Base-by-base conservation (phyloP, 495 filamentous ascomycete species). In the Staphylotrichum tortipilum region DNA sequence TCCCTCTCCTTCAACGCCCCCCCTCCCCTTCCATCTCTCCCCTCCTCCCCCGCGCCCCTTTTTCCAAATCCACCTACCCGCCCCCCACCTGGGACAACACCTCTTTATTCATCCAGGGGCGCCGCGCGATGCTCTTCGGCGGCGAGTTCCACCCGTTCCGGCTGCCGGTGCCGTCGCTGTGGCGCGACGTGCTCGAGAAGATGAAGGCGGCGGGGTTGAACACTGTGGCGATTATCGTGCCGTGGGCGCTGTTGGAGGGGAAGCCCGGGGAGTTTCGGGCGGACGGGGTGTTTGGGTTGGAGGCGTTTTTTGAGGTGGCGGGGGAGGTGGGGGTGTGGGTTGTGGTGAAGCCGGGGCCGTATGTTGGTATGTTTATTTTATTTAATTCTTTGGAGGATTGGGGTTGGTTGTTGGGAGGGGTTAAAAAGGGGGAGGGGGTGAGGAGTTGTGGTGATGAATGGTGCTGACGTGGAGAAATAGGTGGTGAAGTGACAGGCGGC, bases 181-280 rank as follows among this genome's bases (percentile, higher is more conserved):
- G 78, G 74, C 72, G 83, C 35, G 87, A 90, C 59, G 61, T 90
- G 26, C 81, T 92, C 57, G 80, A 89, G 56, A 92, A 92, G 64
- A 76, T 88, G 65, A 87, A 81, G 63, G 83, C 84, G 22, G 60
- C 87, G 0, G 86, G 86, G 2, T 88, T 86, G 66, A 88, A 84
- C 52, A 70, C 74, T n/a, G 81, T 87, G 14, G 85, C 81, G 0
- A 85, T 89, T 64, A 88, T 89, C 57, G 66, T 79, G 14, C 74
- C 88, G 54, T 91, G 86, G 86, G 83, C 82, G n/a, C 65, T 89
- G n/a, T 59, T 87, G 2, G 86, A 91, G 64, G 85, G 84, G 24
- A 78, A 84, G 49, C 81, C 73, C 2, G 86, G 83, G 1, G 68
- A 78, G 14, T 88, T 86, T 57, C 66, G 68, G 10, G 84, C 80